These are phyloP conservation scores for Spraguea lophii DNA, from an alignment of 371 early-diverging fungal genomes.

Conservation along the genomic window DNA sequence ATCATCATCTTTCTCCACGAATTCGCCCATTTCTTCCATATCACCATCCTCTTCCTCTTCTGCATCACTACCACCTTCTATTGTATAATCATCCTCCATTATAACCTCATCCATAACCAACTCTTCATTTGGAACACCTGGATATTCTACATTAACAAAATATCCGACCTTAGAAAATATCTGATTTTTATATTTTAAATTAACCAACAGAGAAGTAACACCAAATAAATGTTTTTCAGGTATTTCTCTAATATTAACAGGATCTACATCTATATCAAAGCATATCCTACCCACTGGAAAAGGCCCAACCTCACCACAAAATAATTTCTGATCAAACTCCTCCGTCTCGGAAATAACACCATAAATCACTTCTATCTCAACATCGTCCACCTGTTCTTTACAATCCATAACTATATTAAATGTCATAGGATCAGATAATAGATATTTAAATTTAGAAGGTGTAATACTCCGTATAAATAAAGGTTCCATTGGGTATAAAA, in stretches of 20 bases:
- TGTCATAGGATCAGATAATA: conserved; percentile 21
- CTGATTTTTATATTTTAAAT: conserved; percentile 18
- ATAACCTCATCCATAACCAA: conserved; percentile 6
- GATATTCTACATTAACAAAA: conserved; percentile 42
- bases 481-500: too few species aligned
- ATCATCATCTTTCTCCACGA: conserved; percentile 44
- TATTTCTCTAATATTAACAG: conserved; percentile 26
- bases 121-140: conserved; percentile 23
- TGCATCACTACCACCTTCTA: not conserved
- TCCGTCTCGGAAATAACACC: conserved; percentile 14
- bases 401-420: conserved; percentile 15
- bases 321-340: conserved; percentile 38
- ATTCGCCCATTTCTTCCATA: conserved; percentile 42
- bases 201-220: conserved; percentile 31
- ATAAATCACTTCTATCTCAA: conserved; percentile 26
- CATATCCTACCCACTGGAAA: conserved; percentile 34
- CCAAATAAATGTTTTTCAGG: conserved; percentile 35
- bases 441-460: too few species aligned
- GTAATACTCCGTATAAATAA: too few species aligned
- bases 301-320: conserved; percentile 24
- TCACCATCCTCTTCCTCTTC: conserved; percentile 19
- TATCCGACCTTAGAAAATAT: conserved; percentile 41
- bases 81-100: conserved; percentile 17
- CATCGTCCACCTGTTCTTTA: conserved; percentile 14
- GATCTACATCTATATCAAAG: conserved; percentile 32